Evolutionary conservation across 306 rosid species (phyloP), one percentile per base, ranked within the genome.

Genomic region (Potentilla sterilis): DNA sequence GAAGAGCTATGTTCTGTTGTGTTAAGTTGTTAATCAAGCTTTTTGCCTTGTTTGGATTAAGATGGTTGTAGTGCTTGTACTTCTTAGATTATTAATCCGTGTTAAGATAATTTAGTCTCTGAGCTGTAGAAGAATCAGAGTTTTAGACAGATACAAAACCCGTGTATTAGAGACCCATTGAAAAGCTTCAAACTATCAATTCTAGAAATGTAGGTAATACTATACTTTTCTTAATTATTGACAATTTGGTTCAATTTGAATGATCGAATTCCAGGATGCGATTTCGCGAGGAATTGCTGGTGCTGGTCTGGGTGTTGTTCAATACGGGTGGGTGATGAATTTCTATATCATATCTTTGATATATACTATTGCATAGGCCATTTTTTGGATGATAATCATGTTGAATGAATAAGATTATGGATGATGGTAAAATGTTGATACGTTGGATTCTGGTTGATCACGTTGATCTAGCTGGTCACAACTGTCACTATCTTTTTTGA

Each of bases 251-350:
- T 66, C 57, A 69, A 34, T 68, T 70, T 80, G 44, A 57, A 85
- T 52, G 72, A 83, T 71, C 67, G 79, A 79, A 73, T 85, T 81
- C 66, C 95, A 92, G 98, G 92, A 87, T 87, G 96, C 96, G 35
- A 80, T 90, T 83, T 90, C 97, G 43, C 90, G 80, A 69, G 98
- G 98, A 74, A 90, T 95, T 67, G 80, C 83, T 38, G 80, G 89
- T 75, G 88, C 96, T 68, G 98, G 92, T 44, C 66, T 92, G 79
- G 93, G 89, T 82, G 96, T 95, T 80, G 83, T 95, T 83, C 97
- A 87, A 42, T 95, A 95, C 58, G 98, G 98, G 98, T 95, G 81
- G 65, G 97, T 87, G 79, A 64, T 72, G 35, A 42, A 59, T 66
- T 38, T 61, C 57, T 22, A 22, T 69, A 74, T 44, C 52, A 28